These are phyloP conservation scores for Aureobasidium sp. DNA, from an alignment of 2,329 filamentous ascomycete genomes.

Conservation along the genomic window DNA sequence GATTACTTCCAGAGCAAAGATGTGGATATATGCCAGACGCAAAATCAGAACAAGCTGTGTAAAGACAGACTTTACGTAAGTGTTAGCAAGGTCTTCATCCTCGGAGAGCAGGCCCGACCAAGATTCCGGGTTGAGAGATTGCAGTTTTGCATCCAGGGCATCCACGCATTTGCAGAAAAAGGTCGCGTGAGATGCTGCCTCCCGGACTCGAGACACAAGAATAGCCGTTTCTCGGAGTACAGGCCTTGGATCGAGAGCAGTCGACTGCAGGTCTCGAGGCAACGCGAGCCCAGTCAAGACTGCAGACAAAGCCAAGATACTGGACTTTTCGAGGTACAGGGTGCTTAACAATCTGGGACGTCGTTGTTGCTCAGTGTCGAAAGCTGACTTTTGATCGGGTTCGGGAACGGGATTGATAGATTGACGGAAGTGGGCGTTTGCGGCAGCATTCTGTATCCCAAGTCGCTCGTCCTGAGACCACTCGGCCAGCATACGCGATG, in stretches of 20 bases:
- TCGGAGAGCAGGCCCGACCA: slow-evolving; percentile 45
- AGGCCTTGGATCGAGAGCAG: not conserved
- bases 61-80: slow-evolving; percentile 58
- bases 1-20: slow-evolving; percentile 20
- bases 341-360: slow-evolving; percentile 3
- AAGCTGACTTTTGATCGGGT: not conserved
- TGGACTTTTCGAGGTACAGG: slow-evolving; percentile 1
- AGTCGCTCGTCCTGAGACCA: slow-evolving; percentile 72
- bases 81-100: slow-evolving; percentile 50
- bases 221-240: not conserved
- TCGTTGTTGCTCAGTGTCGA: slow-evolving; percentile 11
- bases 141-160: slow-evolving; percentile 27
- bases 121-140: slow-evolving; percentile 33
- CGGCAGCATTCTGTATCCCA: slow-evolving; percentile 68
- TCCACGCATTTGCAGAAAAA: slow-evolving; percentile 21
- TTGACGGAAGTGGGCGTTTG: slow-evolving; percentile 46
- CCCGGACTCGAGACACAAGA: slow-evolving; percentile 3
- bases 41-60: slow-evolving; percentile 61
- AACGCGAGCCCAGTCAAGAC: slow-evolving; percentile 2
- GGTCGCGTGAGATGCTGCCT: slow-evolving; percentile 17
- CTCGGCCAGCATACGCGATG: slow-evolving; percentile 60
- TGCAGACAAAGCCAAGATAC: slow-evolving; percentile 8
- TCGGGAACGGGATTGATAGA: not conserved
- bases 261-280: slow-evolving; percentile 9
- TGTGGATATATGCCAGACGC: slow-evolving; percentile 50